Conservation (phyloP, 148 eudicot genomes). For the Amaranthus cruentus region DNA sequence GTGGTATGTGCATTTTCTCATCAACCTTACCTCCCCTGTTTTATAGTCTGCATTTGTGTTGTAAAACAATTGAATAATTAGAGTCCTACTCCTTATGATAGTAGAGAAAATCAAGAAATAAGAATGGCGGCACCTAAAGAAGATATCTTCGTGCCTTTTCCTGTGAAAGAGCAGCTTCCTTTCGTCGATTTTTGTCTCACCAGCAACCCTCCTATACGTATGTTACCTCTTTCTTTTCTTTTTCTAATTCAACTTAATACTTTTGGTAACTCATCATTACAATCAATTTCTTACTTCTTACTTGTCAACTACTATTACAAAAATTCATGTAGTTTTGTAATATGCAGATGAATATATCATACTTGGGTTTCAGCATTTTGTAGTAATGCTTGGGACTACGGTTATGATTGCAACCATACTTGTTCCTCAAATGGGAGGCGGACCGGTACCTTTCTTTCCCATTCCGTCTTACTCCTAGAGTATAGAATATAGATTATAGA, state of each 20-base stretch:
- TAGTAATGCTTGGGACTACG: constrained; percentile 90
- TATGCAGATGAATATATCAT: constrained; percentile 59
- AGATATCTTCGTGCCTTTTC: constrained; percentile 58
- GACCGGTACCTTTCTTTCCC: constrained; percentile 26
- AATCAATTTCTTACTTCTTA: too few species aligned
- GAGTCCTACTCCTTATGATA: not conserved
- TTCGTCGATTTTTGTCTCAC: constrained; percentile 74
- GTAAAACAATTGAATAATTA: not conserved
- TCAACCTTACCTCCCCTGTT: not conserved
- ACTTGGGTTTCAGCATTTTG: constrained; percentile 84
- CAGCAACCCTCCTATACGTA: constrained; percentile 84
- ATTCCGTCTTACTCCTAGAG: not conserved
- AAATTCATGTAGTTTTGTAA: not conserved
- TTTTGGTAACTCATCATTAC: too few species aligned
- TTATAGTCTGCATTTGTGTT: not conserved
- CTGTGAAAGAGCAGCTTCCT: constrained; percentile 76
- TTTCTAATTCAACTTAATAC: not conserved
- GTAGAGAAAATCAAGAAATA: not conserved
- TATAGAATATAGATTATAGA: too few species aligned
- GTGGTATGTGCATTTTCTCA: constrained; percentile 10
- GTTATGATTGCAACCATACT: constrained; percentile 66
- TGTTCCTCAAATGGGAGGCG: constrained; percentile 93
- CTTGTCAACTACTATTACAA: too few species aligned
- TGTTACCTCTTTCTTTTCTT: constrained; percentile 4
- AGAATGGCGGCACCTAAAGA: constrained; percentile 30